Conservation (phyloP, 768 basidiomycete species). For the Trametes villosa region DNA sequence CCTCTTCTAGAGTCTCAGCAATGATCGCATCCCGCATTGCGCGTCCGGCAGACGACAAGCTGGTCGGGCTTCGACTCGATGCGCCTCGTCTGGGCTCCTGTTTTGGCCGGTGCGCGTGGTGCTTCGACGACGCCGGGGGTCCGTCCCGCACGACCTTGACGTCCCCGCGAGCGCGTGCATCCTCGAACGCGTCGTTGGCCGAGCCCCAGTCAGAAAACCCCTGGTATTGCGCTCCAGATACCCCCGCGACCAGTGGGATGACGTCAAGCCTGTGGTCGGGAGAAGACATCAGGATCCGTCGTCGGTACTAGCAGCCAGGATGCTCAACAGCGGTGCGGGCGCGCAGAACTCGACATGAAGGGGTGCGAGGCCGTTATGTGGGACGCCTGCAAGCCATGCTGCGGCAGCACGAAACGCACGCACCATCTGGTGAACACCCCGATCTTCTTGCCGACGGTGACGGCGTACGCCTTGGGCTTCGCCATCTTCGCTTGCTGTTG, state of each 20-base stretch:
- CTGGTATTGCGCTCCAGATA: slow-evolving; percentile 8
- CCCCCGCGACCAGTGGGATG: background rate
- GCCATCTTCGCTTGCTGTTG: background rate
- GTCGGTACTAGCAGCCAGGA: background rate
- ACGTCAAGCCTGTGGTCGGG: slow-evolving; percentile 13
- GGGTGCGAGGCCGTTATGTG: background rate
- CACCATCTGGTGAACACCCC: slow-evolving; percentile 33
- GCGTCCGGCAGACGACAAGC: too few species aligned
- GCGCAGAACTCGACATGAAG: background rate
- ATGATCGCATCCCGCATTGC: too few species aligned
- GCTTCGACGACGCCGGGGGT: background rate
- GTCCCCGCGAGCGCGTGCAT: background rate
- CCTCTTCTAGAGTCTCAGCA: too few species aligned
- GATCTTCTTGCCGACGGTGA: slow-evolving; percentile 27
- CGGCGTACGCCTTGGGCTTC: slow-evolving; percentile 25
- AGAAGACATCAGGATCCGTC: slow-evolving; percentile 2
- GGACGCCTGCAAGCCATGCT: background rate
- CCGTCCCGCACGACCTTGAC: background rate
- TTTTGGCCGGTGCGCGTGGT: background rate
- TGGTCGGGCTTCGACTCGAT: background rate
- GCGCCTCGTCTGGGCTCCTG: background rate
- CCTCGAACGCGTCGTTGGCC: slow-evolving; percentile 10
- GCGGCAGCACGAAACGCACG: slow-evolving; percentile 10
- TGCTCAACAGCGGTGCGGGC: background rate
- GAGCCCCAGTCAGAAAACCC: slow-evolving; percentile 8